Conservation (phyloP, 2,329 filamentous ascomycete species). For the Colletotrichum sp. region DNA sequence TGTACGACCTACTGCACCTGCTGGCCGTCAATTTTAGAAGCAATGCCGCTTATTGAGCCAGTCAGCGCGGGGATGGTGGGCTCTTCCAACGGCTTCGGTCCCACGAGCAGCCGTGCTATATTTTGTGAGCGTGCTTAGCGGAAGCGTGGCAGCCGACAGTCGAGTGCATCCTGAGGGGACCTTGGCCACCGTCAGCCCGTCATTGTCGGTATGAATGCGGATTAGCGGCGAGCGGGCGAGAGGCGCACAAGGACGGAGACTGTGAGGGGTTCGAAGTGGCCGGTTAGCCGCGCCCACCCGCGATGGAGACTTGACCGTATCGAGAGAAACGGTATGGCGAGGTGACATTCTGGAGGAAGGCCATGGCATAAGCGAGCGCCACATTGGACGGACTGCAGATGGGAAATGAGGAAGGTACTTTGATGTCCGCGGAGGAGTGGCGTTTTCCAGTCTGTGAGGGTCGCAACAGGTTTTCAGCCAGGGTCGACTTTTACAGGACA, state of each 20-base stretch:
- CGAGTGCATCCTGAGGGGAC: background rate
- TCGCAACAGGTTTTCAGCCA: background rate
- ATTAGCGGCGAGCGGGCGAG: background rate
- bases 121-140: background rate
- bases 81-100: background rate
- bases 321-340: background rate
- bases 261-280: background rate
- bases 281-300: slow-evolving; percentile 20
- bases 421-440: background rate
- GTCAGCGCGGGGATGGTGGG: background rate
- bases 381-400: slow-evolving; percentile 4
- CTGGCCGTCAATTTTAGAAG: background rate
- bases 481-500: background rate
- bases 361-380: slow-evolving; percentile 3
- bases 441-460: background rate
- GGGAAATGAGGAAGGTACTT: slow-evolving; percentile 7
- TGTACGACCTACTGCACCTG: background rate
- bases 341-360: background rate
- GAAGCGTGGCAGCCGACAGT: slow-evolving; percentile 7
- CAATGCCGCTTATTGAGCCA: slow-evolving; percentile 13
- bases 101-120: slow-evolving; percentile 13
- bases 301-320: background rate
- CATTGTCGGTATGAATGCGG: background rate
- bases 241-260: slow-evolving; percentile 5
- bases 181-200: slow-evolving; percentile 1